These are phyloP conservation scores for Trichoderma sp. DNA, from an alignment of 2,329 filamentous ascomycete genomes.

Conservation along the genomic window DNA sequence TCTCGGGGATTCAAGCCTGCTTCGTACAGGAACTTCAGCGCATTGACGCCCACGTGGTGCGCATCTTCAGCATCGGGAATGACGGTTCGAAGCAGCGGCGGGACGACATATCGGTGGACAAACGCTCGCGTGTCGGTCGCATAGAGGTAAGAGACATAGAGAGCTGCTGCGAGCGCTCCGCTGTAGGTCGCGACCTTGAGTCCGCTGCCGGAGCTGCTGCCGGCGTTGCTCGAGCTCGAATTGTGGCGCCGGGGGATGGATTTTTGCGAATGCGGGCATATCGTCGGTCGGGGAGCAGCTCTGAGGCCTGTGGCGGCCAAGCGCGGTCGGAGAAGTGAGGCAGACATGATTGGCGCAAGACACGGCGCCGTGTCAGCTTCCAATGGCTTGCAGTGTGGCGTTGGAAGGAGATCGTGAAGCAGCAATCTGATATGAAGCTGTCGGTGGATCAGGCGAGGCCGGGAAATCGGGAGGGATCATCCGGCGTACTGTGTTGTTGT, in stretches of 20 bases:
- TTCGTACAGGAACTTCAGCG: conserved; percentile 72
- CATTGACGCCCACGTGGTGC: conserved; percentile 76
- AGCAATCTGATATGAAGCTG: neutral
- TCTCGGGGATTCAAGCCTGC: conserved; percentile 83
- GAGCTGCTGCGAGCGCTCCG: conserved; percentile 46
- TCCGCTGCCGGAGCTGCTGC: neutral
- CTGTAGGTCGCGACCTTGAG: conserved; percentile 47
- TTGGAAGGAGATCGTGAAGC: neutral
- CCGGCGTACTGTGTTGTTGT: conserved; percentile 12
- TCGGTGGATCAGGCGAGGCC: conserved; percentile 9
- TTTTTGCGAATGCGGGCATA: conserved; percentile 3
- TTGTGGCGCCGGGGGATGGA: conserved; percentile 15
- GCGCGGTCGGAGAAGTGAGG: conserved; percentile 26
- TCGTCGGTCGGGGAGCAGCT: neutral
- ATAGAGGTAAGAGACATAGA: conserved; percentile 65
- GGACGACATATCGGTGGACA: conserved; percentile 68
- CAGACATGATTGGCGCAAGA: conserved; percentile 29
- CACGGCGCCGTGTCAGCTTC: conserved; percentile 30
- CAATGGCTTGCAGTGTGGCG: conserved; percentile 27
- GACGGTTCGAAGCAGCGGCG: conserved; percentile 66
- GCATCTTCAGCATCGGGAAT: conserved; percentile 85
- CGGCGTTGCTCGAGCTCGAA: conserved; percentile 12
- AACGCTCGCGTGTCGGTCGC: conserved; percentile 75
- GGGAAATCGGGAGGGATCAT: conserved; percentile 15
- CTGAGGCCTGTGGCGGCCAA: conserved; percentile 19